phyloP scores from a whole-genome alignment of 306 rosid genomes.

The Mimosa bimucronata region DNA sequence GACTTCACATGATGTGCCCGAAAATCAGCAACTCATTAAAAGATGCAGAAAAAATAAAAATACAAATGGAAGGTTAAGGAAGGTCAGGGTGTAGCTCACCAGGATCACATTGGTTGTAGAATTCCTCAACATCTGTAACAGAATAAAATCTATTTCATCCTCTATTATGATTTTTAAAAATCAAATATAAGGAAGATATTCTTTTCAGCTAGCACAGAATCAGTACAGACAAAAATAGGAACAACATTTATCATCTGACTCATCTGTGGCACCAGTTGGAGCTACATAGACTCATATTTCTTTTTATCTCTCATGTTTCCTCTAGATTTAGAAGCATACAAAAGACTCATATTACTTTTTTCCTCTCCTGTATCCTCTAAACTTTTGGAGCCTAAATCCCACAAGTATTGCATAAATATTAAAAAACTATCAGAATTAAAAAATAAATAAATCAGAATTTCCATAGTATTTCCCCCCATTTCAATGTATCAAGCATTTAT shows the following conservation, averaged over 20 bases:
- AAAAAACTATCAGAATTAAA: conserved; percentile 7
- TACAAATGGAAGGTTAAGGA: background rate
- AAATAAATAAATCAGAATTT: conserved; percentile 2
- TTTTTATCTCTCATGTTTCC: background rate
- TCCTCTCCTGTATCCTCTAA: background rate
- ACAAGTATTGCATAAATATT: background rate
- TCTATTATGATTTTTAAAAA: background rate
- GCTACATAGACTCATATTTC: background rate
- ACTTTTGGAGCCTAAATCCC: background rate
- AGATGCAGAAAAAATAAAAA: background rate
- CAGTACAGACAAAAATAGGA: background rate
- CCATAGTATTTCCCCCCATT: background rate
- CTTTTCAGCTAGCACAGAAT: background rate
- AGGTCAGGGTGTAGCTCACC: conserved; percentile 50
- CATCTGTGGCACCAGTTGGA: background rate
- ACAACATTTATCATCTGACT: background rate
- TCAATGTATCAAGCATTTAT: background rate
- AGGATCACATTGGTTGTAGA: conserved; percentile 86
- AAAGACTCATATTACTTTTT: background rate
- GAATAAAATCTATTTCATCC: conserved; percentile 9
- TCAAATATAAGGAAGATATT: background rate
- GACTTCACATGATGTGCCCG: background rate
- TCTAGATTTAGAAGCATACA: conserved; percentile 2
- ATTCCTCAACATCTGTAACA: conserved; percentile 85
- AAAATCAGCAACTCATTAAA: background rate